Conservation (phyloP, 768 basidiomycete genomes). For the Termitomyces sp. region DNA sequence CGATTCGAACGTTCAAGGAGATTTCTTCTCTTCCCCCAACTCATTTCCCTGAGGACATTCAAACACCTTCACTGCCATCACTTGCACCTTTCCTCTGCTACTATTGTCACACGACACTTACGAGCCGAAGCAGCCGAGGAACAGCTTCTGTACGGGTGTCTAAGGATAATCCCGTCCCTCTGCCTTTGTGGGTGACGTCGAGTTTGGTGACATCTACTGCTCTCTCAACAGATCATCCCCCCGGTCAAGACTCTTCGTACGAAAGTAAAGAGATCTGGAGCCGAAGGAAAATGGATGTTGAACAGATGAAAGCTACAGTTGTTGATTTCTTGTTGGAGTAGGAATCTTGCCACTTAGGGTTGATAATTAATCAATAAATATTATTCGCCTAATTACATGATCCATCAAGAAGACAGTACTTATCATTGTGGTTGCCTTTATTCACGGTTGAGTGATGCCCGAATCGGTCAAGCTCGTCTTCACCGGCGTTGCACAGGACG, state of each 20-base stretch:
- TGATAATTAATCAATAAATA: neutral
- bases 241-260: neutral
- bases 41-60: constrained; percentile 3
- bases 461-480: constrained; percentile 14
- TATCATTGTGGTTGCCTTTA: neutral
- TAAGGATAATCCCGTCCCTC: constrained; percentile 12
- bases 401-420: neutral
- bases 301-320: constrained; percentile 30
- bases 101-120: constrained; percentile 50
- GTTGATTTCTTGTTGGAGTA: constrained; percentile 32
- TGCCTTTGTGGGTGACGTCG: constrained; percentile 32
- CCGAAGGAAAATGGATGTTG: constrained; percentile 19
- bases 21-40: constrained; percentile 14
- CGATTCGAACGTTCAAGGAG: constrained; percentile 52
- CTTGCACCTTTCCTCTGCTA: constrained; percentile 45
- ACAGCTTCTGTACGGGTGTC: constrained; percentile 12
- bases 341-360: neutral
- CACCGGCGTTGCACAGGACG: constrained; percentile 7
- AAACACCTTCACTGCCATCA: constrained; percentile 10
- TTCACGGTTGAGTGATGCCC: constrained; percentile 14
- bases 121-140: constrained; percentile 44
- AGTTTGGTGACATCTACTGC: constrained; percentile 1
- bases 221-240: neutral
- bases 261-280: constrained; percentile 23
- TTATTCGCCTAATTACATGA: constrained; percentile 5